Percentiles rank a stretch among this genome's conserved stretches.
These are phyloP conservation scores for Exophiala spinifera DNA, from an alignment of 2,329 filamentous ascomycete genomes.

Conservation along the genomic window DNA sequence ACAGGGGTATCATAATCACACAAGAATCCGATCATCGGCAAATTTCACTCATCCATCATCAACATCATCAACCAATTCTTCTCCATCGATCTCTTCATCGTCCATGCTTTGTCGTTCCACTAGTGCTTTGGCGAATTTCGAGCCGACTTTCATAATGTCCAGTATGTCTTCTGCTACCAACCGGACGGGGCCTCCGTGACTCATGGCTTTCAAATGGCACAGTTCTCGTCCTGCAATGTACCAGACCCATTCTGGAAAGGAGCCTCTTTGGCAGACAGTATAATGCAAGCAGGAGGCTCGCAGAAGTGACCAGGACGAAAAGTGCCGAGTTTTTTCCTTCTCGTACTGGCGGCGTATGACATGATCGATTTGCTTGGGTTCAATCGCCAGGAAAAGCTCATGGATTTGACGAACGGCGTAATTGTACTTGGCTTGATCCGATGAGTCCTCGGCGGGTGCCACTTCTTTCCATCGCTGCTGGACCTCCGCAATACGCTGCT, in stretches of 20 bases:
- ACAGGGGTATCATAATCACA: conserved; percentile 13
- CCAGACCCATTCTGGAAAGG: conserved; percentile 17
- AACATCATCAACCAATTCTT: background rate
- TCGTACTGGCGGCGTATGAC: conserved; percentile 33
- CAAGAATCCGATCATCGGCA: background rate
- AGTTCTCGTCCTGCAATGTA: conserved; percentile 26
- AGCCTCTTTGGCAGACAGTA: background rate
- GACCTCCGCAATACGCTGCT: conserved; percentile 27
- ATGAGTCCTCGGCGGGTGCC: conserved; percentile 7
- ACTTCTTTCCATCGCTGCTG: background rate
- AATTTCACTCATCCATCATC: conserved; percentile 3
- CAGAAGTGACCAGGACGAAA: conserved; percentile 31
- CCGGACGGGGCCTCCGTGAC: background rate
- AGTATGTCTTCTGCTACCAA: conserved; percentile 11
- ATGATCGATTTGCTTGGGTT: conserved; percentile 34
- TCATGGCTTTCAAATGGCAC: conserved; percentile 33
- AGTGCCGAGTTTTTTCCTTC: conserved; percentile 32
- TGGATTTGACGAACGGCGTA: conserved; percentile 30
- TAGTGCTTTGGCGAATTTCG: conserved; percentile 14
- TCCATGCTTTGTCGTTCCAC: conserved; percentile 4
- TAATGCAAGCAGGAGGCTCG: conserved; percentile 41
- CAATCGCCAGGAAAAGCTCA: conserved; percentile 33
- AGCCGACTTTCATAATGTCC: conserved; percentile 16
- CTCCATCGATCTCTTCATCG: conserved; percentile 15
- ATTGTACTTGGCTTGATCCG: conserved; percentile 21